phyloP scores from a whole-genome alignment of 2,329 filamentous ascomycete species.

The Fusarium keratoplasticum region DNA sequence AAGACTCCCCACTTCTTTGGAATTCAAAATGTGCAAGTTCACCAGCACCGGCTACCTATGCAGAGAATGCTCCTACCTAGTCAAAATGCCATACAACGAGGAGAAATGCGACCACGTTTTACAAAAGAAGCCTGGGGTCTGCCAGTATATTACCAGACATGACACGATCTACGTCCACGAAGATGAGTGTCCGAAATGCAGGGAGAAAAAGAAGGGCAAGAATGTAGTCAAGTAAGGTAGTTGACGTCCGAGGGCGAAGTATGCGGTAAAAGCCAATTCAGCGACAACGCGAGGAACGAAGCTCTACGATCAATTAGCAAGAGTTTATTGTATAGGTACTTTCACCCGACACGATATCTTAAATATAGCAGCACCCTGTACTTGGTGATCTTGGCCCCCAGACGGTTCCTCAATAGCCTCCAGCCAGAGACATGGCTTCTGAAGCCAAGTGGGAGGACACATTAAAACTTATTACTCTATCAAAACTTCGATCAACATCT shows the following conservation, averaged over 20 bases:
- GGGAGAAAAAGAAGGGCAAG: not conserved
- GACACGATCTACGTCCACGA: conserved; percentile 19
- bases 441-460: not conserved
- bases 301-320: not conserved
- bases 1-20: not conserved
- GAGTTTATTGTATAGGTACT: not conserved
- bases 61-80: conserved; percentile 11
- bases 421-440: not conserved
- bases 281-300: not conserved
- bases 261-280: not conserved
- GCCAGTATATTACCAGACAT: not conserved
- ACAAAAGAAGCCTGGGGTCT: not conserved
- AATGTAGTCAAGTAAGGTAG: not conserved
- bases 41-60: conserved; percentile 16
- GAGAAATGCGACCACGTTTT: conserved; percentile 6
- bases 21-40: conserved; percentile 4
- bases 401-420: not conserved
- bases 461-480: not conserved
- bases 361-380: accelerated
- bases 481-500: not conserved
- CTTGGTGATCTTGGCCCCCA: not conserved
- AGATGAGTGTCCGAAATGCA: conserved; percentile 19
- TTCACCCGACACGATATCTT: accelerated
- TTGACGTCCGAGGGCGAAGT: not conserved
- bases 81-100: conserved; percentile 15